Percentiles rank a stretch among this genome's conserved stretches.
These are phyloP conservation scores for Lycium ferocissimum DNA, from an alignment of 257 asterid genomes.

Conservation along the genomic window DNA sequence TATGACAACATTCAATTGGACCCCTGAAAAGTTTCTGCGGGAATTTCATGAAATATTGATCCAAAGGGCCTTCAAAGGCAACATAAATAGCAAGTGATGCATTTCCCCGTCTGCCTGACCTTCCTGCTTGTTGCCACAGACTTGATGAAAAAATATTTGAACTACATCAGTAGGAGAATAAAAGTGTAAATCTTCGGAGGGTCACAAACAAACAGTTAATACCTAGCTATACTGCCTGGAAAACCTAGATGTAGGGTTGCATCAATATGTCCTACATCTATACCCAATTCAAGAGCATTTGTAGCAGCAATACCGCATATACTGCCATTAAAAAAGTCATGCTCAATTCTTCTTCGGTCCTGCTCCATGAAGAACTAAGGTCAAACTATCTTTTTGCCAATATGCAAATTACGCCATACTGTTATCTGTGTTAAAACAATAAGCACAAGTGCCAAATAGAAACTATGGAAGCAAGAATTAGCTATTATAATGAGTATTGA, in stretches of 20 bases:
- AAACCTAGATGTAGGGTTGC: slow-evolving; percentile 95
- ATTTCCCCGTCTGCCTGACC: slow-evolving; percentile 94
- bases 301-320: slow-evolving; percentile 94
- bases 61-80: slow-evolving; percentile 96
- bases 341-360: slow-evolving; percentile 94
- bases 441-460: background rate
- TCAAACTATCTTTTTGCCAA: slow-evolving; percentile 23
- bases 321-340: slow-evolving; percentile 72
- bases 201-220: slow-evolving; percentile 35
- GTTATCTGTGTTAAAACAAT: background rate
- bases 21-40: slow-evolving; percentile 88
- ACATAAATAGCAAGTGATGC: slow-evolving; percentile 89
- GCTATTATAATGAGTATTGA: background rate
- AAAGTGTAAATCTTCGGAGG: background rate
- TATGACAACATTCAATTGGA: slow-evolving; percentile 88
- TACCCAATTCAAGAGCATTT: slow-evolving; percentile 96
- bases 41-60: slow-evolving; percentile 92
- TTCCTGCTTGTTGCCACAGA: slow-evolving; percentile 99
- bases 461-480: background rate
- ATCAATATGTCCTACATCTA: slow-evolving; percentile 96
- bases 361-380: slow-evolving; percentile 50
- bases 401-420: background rate
- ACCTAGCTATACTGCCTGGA: slow-evolving; percentile 98
- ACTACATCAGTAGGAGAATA: background rate
- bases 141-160: slow-evolving; percentile 43